phyloP scores from a whole-genome alignment of 2,329 filamentous ascomycete genomes.

The Whalleya microplaca region DNA sequence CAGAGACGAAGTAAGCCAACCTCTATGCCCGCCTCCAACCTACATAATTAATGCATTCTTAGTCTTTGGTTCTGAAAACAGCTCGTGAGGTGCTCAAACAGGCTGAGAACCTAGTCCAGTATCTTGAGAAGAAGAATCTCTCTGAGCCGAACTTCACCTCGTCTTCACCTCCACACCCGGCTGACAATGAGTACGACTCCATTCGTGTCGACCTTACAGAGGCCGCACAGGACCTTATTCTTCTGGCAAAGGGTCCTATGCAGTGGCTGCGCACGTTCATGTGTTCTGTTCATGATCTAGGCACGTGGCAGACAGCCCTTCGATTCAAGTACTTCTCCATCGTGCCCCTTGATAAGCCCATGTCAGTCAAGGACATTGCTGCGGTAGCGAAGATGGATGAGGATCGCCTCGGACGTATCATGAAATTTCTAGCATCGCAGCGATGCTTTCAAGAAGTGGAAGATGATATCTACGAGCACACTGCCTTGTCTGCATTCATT shows the following conservation, averaged over 20 bases:
- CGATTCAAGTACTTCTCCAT: conserved; percentile 16
- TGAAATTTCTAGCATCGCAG: conserved; percentile 15
- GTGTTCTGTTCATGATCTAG: conserved; percentile 11
- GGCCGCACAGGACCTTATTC: conserved; percentile 10
- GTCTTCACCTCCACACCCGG: conserved; percentile 4
- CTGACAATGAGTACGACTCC: conserved; percentile 3
- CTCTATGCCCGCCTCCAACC: too few relatives aligned
- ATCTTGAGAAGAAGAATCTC: conserved; percentile 11
- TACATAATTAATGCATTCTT: not conserved
- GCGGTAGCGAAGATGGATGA: conserved; percentile 11
- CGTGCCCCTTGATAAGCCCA: conserved; percentile 7
- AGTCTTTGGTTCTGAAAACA: conserved; percentile 11
- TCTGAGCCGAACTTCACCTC: conserved; percentile 8
- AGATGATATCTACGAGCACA: conserved; percentile 13
- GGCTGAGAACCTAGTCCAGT: conserved; percentile 11
- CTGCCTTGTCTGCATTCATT: conserved; percentile 13
- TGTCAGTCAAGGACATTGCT: conserved; percentile 10
- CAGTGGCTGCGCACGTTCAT: conserved; percentile 14
- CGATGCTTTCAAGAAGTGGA: conserved; percentile 18
- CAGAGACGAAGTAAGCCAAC: too few relatives aligned
- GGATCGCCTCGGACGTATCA: conserved; percentile 12
- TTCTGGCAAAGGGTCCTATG: conserved; percentile 12
- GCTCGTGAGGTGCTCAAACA: conserved; percentile 8
- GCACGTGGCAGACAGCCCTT: conserved; percentile 15
- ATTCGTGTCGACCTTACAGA: conserved; percentile 10